Evolutionary conservation across 192 early-diverging fungal genomes (phyloP).

Genomic region (Tieghemiomyces parasiticus): DNA sequence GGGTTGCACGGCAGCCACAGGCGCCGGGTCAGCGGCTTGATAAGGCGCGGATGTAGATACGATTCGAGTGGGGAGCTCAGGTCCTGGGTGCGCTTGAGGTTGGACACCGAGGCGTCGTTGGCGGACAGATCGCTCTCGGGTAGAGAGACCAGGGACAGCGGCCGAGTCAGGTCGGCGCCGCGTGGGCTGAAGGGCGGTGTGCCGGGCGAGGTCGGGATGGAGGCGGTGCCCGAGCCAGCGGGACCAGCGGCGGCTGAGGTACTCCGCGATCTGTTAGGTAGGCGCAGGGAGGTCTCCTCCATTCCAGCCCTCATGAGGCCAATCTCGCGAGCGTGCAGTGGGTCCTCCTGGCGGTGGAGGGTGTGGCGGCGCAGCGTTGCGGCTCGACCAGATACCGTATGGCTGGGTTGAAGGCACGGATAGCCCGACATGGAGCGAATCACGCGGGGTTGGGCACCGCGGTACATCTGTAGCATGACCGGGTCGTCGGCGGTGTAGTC

Average conservation of each 20-base stretch:
- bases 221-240: background rate
- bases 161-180: background rate
- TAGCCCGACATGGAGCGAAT: too few species aligned
- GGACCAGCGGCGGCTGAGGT: background rate
- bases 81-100: background rate
- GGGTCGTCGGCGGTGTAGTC: background rate
- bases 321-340: too few species aligned
- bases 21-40: constrained; percentile 4
- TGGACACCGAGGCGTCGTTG: background rate
- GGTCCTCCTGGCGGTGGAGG: too few species aligned
- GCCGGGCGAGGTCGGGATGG: background rate
- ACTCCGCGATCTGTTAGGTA: background rate
- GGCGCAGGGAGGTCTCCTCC: too few species aligned
- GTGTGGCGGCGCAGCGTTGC: too few species aligned
- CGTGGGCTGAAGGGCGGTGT: too few species aligned
- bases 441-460: background rate
- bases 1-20: constrained; percentile 10
- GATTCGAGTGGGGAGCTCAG: constrained; percentile 6
- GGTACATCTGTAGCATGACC: constrained; percentile 3
- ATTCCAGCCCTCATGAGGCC: too few species aligned
- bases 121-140: constrained; percentile 3
- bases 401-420: too few species aligned
- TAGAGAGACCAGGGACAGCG: background rate
- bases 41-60: constrained; percentile 2
- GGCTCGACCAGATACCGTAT: too few species aligned